Evolutionary conservation across 176 grass and related monocot species (phyloP).

Genomic region (Eleusine coracana): DNA sequence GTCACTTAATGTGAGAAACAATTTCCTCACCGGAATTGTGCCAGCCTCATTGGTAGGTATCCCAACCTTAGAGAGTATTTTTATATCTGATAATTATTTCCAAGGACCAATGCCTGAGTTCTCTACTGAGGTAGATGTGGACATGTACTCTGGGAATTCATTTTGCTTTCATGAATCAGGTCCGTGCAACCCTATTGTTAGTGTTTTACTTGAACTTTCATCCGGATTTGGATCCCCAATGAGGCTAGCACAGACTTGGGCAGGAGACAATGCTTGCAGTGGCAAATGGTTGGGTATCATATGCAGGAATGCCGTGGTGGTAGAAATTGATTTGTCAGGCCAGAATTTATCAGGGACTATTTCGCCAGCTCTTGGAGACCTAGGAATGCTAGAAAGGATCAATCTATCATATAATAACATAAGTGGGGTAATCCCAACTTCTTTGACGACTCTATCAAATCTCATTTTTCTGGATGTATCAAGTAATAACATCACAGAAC

Average conservation of each 20-base stretch:
- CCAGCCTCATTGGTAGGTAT: not conserved
- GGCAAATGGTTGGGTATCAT: not conserved
- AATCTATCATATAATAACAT: constrained; percentile 66
- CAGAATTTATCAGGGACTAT: not conserved
- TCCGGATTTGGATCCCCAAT: not conserved
- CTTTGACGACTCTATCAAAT: constrained; percentile 47
- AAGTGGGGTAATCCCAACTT: constrained; percentile 53
- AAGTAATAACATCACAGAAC: constrained; percentile 70
- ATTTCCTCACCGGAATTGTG: not conserved
- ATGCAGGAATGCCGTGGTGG: not conserved
- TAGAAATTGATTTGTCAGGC: not conserved
- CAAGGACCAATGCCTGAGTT: not conserved
- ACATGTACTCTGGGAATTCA: not conserved
- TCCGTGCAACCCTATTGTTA: not conserved
- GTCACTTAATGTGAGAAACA: not conserved
- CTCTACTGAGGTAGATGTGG: not conserved
- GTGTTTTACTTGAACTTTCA: not conserved
- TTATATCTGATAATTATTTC: not conserved
- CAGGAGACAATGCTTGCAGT: not conserved
- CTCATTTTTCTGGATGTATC: constrained; percentile 65
- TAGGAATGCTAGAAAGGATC: constrained; percentile 57
- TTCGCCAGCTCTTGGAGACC: constrained; percentile 67
- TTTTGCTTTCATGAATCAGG: not conserved
- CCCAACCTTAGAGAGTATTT: too few species aligned
- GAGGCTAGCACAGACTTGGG: not conserved